Percentiles rank a stretch among this genome's conserved stretches.
phyloP scores from a whole-genome alignment of 148 eudicot genomes.

The Camellia granthamiana region DNA sequence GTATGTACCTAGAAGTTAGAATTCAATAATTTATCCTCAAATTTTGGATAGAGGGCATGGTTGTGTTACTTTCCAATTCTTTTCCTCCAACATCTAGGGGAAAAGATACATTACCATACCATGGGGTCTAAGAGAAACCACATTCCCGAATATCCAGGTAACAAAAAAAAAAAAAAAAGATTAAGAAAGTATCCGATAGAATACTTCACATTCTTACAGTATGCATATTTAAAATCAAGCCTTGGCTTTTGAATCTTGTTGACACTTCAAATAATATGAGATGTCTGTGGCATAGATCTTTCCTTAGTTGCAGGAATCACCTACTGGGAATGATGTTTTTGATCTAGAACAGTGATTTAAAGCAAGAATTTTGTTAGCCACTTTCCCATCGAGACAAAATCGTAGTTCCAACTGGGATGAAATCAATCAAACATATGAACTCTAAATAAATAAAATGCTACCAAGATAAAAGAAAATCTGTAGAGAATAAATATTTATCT shows the following conservation, averaged over 20 bases:
- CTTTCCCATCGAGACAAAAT: too few species aligned
- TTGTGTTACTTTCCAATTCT: background rate
- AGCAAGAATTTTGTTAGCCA: too few species aligned
- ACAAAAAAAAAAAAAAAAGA: background rate
- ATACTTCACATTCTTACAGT: background rate
- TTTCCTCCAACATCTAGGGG: background rate
- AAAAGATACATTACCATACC: background rate
- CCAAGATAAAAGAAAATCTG: too few species aligned
- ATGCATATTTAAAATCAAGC: background rate
- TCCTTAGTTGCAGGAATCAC: background rate
- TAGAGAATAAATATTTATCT: too few species aligned
- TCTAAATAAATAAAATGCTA: too few species aligned
- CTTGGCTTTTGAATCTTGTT: too few species aligned
- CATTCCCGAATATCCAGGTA: background rate
- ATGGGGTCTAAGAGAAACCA: background rate
- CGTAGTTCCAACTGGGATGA: too few species aligned
- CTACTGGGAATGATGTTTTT: too few species aligned
- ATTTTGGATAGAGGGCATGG: background rate
- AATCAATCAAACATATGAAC: too few species aligned
- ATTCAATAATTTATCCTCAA: background rate
- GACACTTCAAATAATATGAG: background rate
- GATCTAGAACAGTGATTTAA: too few species aligned
- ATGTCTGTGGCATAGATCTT: background rate
- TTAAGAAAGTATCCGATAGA: too few species aligned
- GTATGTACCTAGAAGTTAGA: background rate